Conservation (phyloP, 192 early-diverging fungal genomes). For the Entomortierella beljakovae region DNA sequence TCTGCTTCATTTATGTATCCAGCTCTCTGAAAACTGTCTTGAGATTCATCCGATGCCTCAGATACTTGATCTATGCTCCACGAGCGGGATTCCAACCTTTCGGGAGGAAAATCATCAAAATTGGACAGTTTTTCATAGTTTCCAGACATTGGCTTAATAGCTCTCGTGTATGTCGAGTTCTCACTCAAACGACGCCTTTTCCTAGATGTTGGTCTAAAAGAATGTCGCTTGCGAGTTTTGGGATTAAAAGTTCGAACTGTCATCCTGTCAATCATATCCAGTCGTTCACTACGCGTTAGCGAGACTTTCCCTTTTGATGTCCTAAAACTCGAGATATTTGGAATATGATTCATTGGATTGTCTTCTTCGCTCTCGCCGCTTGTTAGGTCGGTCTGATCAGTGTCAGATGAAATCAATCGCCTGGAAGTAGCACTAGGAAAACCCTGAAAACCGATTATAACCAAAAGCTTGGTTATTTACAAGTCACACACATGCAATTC, state of each 20-base stretch:
- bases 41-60: background rate
- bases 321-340: background rate
- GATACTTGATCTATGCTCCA: background rate
- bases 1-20: background rate
- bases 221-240: background rate
- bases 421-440: no score
- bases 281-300: background rate
- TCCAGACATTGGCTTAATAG: background rate
- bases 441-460: no score
- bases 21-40: background rate
- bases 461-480: no score
- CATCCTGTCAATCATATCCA: slow-evolving; percentile 42
- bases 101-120: no score
- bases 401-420: no score
- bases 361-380: no score
- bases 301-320: background rate
- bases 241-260: slow-evolving; percentile 12
- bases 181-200: slow-evolving; percentile 23
- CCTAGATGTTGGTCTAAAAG: background rate
- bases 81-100: background rate
- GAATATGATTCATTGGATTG: no score
- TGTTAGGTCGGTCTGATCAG: no score
- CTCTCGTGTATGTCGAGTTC: background rate
- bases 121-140: no score
- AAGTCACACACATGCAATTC: no score